Evolutionary conservation across 495 filamentous ascomycete genomes (phyloP), one percentile per base, ranked within the genome.

Genomic region (Penicillium lividum): DNA sequence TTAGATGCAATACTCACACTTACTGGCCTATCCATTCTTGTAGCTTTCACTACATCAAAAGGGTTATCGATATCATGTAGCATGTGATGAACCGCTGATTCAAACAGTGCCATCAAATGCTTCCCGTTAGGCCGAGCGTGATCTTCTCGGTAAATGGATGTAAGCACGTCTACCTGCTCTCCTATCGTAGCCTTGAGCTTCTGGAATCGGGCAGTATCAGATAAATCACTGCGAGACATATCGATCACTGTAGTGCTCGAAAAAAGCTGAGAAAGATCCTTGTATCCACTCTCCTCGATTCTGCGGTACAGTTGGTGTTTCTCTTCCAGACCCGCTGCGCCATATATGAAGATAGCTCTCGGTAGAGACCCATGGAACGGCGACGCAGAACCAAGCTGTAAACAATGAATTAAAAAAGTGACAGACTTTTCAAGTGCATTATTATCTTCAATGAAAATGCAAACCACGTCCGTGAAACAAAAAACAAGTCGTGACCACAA

Each of bases 401-500:
- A 29, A 52, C 51, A 69, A 7, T 43, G 27, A 7, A 53, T 29
- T 33, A 71, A 34, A 43, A 66, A 65, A 0, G 55, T 3, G 0
- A 61, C 43, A 11, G 56, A 55, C 16, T 31, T 53, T 25, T 52
- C 29, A 22, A 66, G 10, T 40, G 25, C 40, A 0, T 38, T 15
- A 43, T 51, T 44, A 33, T 67, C 55, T 27, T 61, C 51, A 22
- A 61, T 48, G 43, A 62, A 71, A 25, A 71, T 62, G 49, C 53
- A 71, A 47, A 71, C 45, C 0, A 68, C 43, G 49, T 68, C 61
- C 3, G 63, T 52, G 34, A 71, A 68, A n/a, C 61, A 15, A 53
- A 71, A 68, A 0, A 71, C 46, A 10, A 71, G 40, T 3, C 47
- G 57, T 7, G 55, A 59, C 56, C 48, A 67, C 0, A 71, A 44